Conservation (phyloP, 768 basidiomycete species). For the button mushroom (Agaricus bisporus) region DNA sequence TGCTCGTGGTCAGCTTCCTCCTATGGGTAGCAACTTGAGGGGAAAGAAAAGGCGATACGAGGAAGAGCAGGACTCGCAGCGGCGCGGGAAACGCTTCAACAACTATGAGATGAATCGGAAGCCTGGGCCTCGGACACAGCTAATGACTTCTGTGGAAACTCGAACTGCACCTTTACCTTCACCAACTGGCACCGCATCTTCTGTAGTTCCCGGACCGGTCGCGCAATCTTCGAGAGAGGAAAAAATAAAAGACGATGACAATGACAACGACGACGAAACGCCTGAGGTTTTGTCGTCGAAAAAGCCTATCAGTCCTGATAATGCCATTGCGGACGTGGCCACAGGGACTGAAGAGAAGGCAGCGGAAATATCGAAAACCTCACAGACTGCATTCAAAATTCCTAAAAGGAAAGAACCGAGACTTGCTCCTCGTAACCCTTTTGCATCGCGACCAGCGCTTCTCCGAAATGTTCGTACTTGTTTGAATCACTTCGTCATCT, state of each 20-base stretch:
- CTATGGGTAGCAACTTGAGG: constrained; percentile 35
- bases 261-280: constrained; percentile 30
- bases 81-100: neutral
- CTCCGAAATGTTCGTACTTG: constrained; percentile 64
- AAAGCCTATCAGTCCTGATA: constrained; percentile 2
- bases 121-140: neutral
- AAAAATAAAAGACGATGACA: constrained; percentile 20
- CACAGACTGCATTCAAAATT: constrained; percentile 18
- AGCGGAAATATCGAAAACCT: neutral
- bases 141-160: no score
- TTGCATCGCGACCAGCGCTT: constrained; percentile 61
- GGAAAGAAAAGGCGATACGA: constrained; percentile 36
- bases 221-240: neutral
- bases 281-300: constrained; percentile 63
- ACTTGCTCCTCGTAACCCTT: constrained; percentile 52
- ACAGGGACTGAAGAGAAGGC: neutral
- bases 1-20: constrained; percentile 68
- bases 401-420: constrained; percentile 31
- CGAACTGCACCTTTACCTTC: neutral
- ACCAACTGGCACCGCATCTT: neutral
- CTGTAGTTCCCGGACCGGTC: neutral
- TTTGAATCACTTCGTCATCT: neutral
- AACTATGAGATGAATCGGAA: neutral
- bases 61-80: constrained; percentile 18
- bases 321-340: neutral